Evolutionary conservation across 2,329 filamentous ascomycete species (phyloP).

Genomic region (Corinectria fuckeliana): DNA sequence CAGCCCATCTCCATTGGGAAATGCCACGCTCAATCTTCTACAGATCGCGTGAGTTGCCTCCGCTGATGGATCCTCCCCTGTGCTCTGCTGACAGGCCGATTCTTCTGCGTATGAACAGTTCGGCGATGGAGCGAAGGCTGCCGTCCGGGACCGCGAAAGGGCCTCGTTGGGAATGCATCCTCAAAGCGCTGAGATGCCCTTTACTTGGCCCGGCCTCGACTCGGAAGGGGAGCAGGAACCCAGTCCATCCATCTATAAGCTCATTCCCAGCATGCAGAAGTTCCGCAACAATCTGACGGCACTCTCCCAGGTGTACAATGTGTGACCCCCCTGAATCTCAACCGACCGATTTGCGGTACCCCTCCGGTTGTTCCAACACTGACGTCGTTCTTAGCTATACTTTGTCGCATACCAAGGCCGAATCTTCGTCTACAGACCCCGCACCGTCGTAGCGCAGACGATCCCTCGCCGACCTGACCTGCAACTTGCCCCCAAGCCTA

Average conservation of each 20-base stretch:
- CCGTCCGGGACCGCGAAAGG: conserved; percentile 46
- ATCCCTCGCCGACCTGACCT: conserved; percentile 57
- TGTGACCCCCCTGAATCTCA: conserved; percentile 34
- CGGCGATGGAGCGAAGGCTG: conserved; percentile 43
- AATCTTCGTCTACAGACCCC: conserved; percentile 64
- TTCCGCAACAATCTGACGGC: conserved; percentile 64
- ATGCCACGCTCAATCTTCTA: conserved; percentile 47
- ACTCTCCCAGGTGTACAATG: conserved; percentile 64
- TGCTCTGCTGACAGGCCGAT: conserved; percentile 12
- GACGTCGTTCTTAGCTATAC: conserved; percentile 55
- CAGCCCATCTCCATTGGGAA: conserved; percentile 42
- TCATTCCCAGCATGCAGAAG: conserved; percentile 44
- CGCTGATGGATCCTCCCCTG: neutral
- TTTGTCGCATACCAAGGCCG: conserved; percentile 64
- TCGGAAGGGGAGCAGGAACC: conserved; percentile 32
- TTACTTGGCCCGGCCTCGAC: conserved; percentile 39
- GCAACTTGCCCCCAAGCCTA: conserved; percentile 54
- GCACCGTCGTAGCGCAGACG: conserved; percentile 53
- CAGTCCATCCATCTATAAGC: conserved; percentile 37
- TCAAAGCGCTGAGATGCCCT: conserved; percentile 35
- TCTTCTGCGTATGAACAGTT: conserved; percentile 40
- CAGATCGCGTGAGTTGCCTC: conserved; percentile 43
- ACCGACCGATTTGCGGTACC: neutral
- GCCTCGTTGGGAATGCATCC: conserved; percentile 32
- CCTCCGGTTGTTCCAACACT: conserved; percentile 11